Evolutionary conservation across 768 basidiomycete species (phyloP).

Genomic region (Calvatia gigantea): DNA sequence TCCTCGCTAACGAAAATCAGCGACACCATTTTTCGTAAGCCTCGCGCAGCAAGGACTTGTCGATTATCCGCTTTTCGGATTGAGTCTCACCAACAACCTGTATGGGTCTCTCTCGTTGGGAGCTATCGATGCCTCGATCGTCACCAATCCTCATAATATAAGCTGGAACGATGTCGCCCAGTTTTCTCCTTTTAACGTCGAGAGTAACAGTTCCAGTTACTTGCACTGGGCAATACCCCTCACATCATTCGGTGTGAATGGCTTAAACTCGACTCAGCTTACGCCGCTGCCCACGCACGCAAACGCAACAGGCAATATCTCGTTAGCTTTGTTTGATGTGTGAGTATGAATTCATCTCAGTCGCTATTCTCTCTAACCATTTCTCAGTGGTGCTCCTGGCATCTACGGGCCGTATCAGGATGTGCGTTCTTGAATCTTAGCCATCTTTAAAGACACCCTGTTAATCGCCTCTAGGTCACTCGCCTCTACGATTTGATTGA

Average conservation of each 20-base stretch:
- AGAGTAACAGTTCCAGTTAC: conserved; percentile 63
- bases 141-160: conserved; percentile 55
- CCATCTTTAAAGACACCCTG: not conserved
- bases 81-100: conserved; percentile 56
- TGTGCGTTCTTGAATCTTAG: conserved; percentile 34
- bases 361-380: not conserved
- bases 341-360: conserved; percentile 30
- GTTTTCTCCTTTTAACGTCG: conserved; percentile 60
- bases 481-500: conserved; percentile 59
- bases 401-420: conserved; percentile 79
- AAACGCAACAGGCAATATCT: conserved; percentile 44
- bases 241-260: conserved; percentile 55
- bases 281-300: conserved; percentile 65
- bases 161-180: conserved; percentile 74
- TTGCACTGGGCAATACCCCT: conserved; percentile 73
- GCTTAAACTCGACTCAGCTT: conserved; percentile 42
- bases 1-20: conserved; percentile 31
- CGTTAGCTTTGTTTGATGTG: conserved; percentile 74
- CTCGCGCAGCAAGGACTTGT: conserved; percentile 62
- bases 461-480: conserved; percentile 46
- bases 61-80: conserved; percentile 74
- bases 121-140: conserved; percentile 71
- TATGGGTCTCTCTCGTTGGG: conserved; percentile 67
- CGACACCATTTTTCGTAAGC: conserved; percentile 62
- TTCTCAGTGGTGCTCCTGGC: conserved; percentile 59